Conservation (phyloP, 2,329 filamentous ascomycete species). For the Pseudocercospora fuligena region DNA sequence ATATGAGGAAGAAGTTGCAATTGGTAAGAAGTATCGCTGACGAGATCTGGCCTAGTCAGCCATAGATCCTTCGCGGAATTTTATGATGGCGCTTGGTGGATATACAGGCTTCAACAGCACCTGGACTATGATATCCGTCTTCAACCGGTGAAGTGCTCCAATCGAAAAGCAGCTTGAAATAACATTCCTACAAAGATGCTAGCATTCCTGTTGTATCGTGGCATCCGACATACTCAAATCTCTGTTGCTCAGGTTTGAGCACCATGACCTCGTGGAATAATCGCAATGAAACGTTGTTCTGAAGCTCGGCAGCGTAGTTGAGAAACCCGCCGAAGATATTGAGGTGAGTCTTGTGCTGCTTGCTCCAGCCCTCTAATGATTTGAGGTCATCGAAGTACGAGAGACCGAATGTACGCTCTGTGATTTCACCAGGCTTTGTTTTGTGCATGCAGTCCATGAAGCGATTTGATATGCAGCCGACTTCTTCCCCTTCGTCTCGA, state of each 20-base stretch:
- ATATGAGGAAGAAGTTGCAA: constrained; percentile 74
- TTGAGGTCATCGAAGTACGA: constrained; percentile 34
- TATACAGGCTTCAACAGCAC: constrained; percentile 18
- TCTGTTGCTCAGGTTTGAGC: constrained; percentile 29
- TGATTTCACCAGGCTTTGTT: constrained; percentile 9
- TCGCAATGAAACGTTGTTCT: constrained; percentile 29
- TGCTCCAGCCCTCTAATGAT: constrained; percentile 33
- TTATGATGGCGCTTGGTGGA: not conserved
- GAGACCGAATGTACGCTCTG: constrained; percentile 33
- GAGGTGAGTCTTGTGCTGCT: constrained; percentile 33
- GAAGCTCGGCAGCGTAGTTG: constrained; percentile 32
- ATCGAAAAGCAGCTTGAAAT: not conserved
- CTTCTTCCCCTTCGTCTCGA: constrained; percentile 48
- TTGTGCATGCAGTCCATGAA: constrained; percentile 48
- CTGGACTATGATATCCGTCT: not conserved
- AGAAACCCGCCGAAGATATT: constrained; percentile 33
- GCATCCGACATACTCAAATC: constrained; percentile 33
- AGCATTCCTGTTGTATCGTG: constrained; percentile 32
- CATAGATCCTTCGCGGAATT: constrained; percentile 37
- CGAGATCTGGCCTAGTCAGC: constrained; percentile 69
- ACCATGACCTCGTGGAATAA: constrained; percentile 36
- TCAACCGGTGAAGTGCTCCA: not conserved
- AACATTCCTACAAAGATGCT: constrained; percentile 14
- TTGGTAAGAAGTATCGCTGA: constrained; percentile 74
- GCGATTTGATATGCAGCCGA: constrained; percentile 52